Conservation (phyloP, 805 yeast species). For the Teunomyces cretensis region DNA sequence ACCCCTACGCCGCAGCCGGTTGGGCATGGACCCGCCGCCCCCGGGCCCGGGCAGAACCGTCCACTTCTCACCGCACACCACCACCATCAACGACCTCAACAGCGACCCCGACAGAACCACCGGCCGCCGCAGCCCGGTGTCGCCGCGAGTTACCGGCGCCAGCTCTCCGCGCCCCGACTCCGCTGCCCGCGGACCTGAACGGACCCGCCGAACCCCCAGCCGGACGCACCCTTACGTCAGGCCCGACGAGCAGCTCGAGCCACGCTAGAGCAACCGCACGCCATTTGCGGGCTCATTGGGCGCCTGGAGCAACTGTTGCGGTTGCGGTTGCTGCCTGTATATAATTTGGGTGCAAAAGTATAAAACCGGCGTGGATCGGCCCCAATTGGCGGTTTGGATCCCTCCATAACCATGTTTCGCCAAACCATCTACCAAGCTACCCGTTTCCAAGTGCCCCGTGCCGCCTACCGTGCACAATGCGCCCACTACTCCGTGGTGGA, state of each 20-base stretch:
- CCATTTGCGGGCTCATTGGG: background rate
- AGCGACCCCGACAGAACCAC: slow-evolving; percentile 2
- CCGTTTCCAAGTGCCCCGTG: background rate
- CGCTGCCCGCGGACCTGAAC: background rate
- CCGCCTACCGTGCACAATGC: background rate
- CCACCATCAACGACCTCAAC: slow-evolving; percentile 10
- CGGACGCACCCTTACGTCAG: slow-evolving; percentile 12
- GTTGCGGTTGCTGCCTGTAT: background rate
- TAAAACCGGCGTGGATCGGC: background rate
- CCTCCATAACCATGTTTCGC: slow-evolving; percentile 9
- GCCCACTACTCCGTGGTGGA: slow-evolving; percentile 17
- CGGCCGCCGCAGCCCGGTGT: background rate
- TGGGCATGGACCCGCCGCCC: background rate
- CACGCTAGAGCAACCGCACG: background rate
- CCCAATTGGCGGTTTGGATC: too few relatives aligned
- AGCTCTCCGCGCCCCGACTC: background rate
- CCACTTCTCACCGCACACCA: slow-evolving; percentile 11
- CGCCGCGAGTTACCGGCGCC: background rate
- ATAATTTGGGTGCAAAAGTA: background rate
- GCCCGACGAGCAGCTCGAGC: slow-evolving; percentile 3
- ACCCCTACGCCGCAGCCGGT: background rate
- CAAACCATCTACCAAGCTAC: slow-evolving; percentile 8
- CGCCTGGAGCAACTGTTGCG: background rate
- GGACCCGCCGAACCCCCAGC: background rate
- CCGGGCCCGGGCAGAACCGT: slow-evolving; percentile 4